phyloP scores from a whole-genome alignment of 257 asterid genomes.

The Paraleonurus japonicus region DNA sequence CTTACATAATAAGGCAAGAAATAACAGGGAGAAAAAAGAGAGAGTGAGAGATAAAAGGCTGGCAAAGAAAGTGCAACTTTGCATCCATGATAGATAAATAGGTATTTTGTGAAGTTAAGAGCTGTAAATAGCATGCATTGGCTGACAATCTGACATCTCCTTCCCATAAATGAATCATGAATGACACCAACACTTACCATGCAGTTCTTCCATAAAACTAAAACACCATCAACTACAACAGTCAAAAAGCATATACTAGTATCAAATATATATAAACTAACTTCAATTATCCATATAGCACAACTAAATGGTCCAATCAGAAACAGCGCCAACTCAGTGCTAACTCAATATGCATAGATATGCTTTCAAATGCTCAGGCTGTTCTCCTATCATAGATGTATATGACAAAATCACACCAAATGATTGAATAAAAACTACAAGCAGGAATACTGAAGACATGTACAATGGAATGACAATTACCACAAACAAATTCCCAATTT shows the following conservation, averaged over 20 bases:
- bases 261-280: neutral
- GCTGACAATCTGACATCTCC: neutral
- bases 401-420: conserved; percentile 6
- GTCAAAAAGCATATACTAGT: neutral
- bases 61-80: conserved; percentile 11
- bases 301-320: neutral
- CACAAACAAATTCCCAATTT: neutral
- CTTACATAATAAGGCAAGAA: neutral
- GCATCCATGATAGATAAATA: neutral
- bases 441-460: neutral
- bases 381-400: neutral
- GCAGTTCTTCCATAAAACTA: neutral
- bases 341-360: neutral
- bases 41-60: neutral
- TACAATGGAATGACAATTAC: neutral
- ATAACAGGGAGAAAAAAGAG: neutral
- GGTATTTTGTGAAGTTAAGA: neutral
- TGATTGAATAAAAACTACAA: neutral
- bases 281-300: neutral
- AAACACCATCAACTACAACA: neutral
- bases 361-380: conserved; percentile 1
- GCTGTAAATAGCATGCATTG: neutral
- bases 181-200: neutral
- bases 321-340: neutral
- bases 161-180: conserved; percentile 7